Percentiles rank a stretch among this genome's conserved stretches.
Evolutionary conservation across 2,329 filamentous ascomycete species (phyloP).

Genomic region (Pseudogymnoascus sp.): DNA sequence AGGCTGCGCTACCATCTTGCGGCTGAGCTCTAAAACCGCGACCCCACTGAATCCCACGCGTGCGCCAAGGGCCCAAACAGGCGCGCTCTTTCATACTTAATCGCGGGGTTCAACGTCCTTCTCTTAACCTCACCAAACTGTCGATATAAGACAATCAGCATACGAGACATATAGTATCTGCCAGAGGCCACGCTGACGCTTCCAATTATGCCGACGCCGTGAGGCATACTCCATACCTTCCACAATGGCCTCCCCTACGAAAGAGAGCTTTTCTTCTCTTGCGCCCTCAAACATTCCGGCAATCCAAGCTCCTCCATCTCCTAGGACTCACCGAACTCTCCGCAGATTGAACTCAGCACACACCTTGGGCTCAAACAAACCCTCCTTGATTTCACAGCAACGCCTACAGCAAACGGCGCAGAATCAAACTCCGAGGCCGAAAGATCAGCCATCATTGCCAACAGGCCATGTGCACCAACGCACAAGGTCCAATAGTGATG

Average conservation of each 20-base stretch:
- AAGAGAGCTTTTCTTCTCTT: conserved; percentile 23
- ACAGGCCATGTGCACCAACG: conserved; percentile 36
- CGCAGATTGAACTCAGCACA: conserved; percentile 72
- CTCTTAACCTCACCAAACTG: background rate
- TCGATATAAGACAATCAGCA: background rate
- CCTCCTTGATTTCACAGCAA: conserved; percentile 57
- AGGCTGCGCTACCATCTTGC: background rate
- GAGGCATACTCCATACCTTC: background rate
- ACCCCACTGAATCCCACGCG: conserved; percentile 1
- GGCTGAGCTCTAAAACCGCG: background rate
- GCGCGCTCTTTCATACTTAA: background rate
- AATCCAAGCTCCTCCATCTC: conserved; percentile 50
- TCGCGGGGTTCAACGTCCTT: background rate
- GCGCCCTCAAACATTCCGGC: conserved; percentile 34
- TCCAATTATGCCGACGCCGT: conserved; percentile 5
- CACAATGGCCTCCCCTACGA: conserved; percentile 21
- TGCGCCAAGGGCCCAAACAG: background rate
- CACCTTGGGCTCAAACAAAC: conserved; percentile 48
- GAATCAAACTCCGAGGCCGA: conserved; percentile 16
- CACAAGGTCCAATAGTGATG: conserved; percentile 67
- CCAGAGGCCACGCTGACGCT: background rate
- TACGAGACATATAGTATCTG: background rate
- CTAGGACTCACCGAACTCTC: conserved; percentile 58
- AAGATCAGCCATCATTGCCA: conserved; percentile 24
- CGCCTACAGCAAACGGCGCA: conserved; percentile 38